These are phyloP conservation scores for Solanum chiquidenum DNA, from an alignment of 257 asterid genomes.

Conservation along the genomic window DNA sequence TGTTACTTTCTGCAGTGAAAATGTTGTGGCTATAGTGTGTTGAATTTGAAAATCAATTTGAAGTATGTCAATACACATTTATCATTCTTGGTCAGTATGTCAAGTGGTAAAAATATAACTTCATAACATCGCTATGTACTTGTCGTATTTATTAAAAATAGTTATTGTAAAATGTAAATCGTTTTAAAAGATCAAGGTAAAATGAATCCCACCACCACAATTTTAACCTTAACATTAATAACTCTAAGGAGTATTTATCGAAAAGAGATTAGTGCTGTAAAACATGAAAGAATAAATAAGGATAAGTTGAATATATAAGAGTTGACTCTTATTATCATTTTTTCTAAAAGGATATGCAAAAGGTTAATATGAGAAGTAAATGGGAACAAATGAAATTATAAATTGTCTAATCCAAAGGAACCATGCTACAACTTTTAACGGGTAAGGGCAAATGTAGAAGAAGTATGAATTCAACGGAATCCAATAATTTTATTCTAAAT, in stretches of 20 bases:
- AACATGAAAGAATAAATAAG: neutral
- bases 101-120: neutral
- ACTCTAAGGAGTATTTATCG: neutral
- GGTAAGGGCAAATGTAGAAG: neutral
- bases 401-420: neutral
- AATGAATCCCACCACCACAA: neutral
- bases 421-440: neutral
- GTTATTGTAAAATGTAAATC: neutral
- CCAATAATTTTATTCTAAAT: neutral
- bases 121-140: neutral
- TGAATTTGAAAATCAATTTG: neutral
- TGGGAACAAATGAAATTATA: neutral
- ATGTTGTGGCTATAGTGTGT: neutral
- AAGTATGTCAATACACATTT: neutral
- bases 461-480: neutral
- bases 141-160: neutral
- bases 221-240: neutral
- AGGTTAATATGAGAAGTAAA: neutral
- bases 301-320: neutral
- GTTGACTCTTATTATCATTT: neutral
- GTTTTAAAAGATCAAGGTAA: neutral
- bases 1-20: neutral
- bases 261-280: neutral
- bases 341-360: neutral
- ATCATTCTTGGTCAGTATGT: neutral